Evolutionary conservation across 2,329 filamentous ascomycete species (phyloP).

Genomic region (Rugonectria rugulosa): DNA sequence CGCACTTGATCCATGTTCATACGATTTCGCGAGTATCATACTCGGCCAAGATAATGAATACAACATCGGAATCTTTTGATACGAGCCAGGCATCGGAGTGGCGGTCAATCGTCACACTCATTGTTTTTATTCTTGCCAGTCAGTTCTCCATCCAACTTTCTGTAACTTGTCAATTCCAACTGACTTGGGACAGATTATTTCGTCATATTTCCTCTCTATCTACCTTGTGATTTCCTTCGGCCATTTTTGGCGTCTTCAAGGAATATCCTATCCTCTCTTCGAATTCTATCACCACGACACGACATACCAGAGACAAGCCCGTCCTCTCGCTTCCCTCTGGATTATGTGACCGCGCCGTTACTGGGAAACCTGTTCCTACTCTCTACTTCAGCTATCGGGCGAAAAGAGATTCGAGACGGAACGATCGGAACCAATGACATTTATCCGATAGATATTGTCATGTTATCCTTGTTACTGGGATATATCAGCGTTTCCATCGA

Average conservation of each 20-base stretch:
- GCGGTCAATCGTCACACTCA: conserved; percentile 74
- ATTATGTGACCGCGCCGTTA: conserved; percentile 75
- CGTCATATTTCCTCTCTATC: conserved; percentile 73
- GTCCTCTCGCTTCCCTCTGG: conserved; percentile 72
- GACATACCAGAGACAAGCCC: conserved; percentile 42
- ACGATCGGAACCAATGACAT: conserved; percentile 72
- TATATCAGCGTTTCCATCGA: conserved; percentile 83
- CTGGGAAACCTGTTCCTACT: conserved; percentile 76
- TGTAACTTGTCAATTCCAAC: not conserved
- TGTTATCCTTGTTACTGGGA: conserved; percentile 76
- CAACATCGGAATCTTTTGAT: conserved; percentile 22
- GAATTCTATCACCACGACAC: conserved; percentile 60
- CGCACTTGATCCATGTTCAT: too few species aligned
- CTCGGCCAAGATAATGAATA: too few species aligned
- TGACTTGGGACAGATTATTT: conserved; percentile 64
- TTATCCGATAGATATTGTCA: conserved; percentile 75
- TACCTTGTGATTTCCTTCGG: conserved; percentile 68
- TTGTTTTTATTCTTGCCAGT: conserved; percentile 76
- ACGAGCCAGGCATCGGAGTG: conserved; percentile 62
- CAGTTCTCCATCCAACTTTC: conserved; percentile 46
- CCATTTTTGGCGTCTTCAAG: conserved; percentile 53
- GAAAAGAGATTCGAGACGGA: conserved; percentile 71
- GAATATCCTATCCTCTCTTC: conserved; percentile 43
- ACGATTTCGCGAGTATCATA: too few species aligned
- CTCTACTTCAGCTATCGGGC: conserved; percentile 72